Evolutionary conservation across 257 asterid genomes (phyloP).

Genomic region (Solanum infundibuliforme): DNA sequence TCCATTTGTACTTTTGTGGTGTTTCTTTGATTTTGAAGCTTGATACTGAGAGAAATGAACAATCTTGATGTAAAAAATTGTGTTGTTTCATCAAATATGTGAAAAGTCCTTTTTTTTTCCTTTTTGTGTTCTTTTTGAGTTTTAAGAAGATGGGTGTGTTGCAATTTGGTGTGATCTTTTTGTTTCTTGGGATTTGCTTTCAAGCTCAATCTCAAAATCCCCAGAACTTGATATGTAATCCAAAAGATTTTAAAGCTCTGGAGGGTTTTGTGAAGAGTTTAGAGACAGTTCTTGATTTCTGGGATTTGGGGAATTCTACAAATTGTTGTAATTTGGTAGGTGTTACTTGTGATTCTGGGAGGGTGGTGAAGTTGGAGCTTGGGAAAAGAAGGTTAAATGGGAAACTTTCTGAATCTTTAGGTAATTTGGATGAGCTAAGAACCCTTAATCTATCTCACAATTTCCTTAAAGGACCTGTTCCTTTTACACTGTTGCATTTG

Average conservation of each 20-base stretch:
- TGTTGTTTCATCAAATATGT: background rate
- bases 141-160: conserved; percentile 23
- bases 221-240: conserved; percentile 43
- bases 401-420: conserved; percentile 36
- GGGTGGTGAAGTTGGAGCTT: conserved; percentile 57
- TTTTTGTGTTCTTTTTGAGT: background rate
- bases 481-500: conserved; percentile 41
- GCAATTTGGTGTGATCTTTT: conserved; percentile 14
- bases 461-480: conserved; percentile 41
- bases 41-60: background rate
- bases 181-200: conserved; percentile 11
- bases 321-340: conserved; percentile 64
- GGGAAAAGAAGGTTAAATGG: conserved; percentile 30
- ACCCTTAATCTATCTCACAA: conserved; percentile 61
- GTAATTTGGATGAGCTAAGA: conserved; percentile 49
- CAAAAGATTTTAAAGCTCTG: conserved; percentile 38
- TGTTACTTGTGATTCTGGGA: conserved; percentile 38
- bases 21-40: background rate
- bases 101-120: background rate
- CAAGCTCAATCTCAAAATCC: conserved; percentile 19
- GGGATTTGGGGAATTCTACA: conserved; percentile 35
- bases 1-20: background rate
- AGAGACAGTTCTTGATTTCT: conserved; percentile 29
- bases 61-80: background rate
- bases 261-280: conserved; percentile 27